Evolutionary conservation across 495 filamentous ascomycete genomes (phyloP), one percentile per base, ranked within the genome.

Genomic region (Daldinia loculata): DNA sequence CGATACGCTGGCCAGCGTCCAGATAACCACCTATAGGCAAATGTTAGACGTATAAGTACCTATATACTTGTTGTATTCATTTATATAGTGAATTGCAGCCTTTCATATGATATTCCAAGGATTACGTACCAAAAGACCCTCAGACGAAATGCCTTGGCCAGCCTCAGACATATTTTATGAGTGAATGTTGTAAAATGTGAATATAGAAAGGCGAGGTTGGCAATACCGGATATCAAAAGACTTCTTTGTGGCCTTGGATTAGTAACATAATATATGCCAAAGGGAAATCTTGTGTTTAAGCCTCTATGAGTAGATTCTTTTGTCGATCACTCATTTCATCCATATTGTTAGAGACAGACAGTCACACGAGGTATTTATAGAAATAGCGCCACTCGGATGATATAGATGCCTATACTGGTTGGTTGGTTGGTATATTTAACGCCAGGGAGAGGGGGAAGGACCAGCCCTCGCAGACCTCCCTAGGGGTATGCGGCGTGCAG

Each of bases 141-240:
- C 2, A 2, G 12, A 36, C 2, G 65, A 51, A 9, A 66, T 55
- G 2, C 62, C 62, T 50, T 71, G 68, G 12, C 68, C 62, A 6
- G 68, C 62, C 14, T 71, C 56, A 22, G 61, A 59, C 68, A 67
- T 67, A 8, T 36, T 15, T 61, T 43, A 43, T 34, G 27, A 34
- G 12, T 5, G 3, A 24, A 38, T 14, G 12, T 14, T 4, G 4
- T 36, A 14, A 14, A 36, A 14, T 14, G 0, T 14, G 34, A 12
- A 36, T 36, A 36, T 36, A 14, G 11, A 4, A 11, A 12, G 32
- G 9, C 3, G 11, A 34, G 11, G 34, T 36, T 12, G 34, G 34
- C 5, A 14, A 14, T 36, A 14, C 11, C 11, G 3, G 11, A 4
- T 36, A 36, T 2, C 34, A 36, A 14, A 14, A 14, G 3, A 12